Evolutionary conservation across 169 alveolate species (phyloP).

Genomic region (Besnoitia besnoiti): DNA sequence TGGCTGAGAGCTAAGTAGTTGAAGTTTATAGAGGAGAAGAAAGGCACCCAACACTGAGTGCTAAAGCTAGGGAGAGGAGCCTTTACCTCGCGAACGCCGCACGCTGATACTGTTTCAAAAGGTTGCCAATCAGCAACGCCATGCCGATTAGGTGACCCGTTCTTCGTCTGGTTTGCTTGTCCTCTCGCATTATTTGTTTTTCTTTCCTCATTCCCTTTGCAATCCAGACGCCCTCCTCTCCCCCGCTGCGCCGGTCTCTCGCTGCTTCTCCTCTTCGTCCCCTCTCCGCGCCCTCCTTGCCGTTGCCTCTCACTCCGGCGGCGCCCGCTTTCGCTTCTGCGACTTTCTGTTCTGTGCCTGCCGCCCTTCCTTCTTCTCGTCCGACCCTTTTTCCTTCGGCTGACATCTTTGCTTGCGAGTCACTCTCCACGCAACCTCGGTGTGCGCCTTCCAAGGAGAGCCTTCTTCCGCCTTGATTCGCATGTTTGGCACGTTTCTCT

Average conservation of each 20-base stretch:
- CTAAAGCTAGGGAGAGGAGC: no score
- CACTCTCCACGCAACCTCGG: no score
- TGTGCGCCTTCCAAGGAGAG: no score
- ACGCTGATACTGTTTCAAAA: background rate
- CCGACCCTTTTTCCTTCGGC: background rate
- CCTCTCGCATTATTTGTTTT: background rate
- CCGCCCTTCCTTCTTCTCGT: background rate
- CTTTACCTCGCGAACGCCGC: background rate
- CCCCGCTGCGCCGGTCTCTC: no score
- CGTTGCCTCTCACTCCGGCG: background rate
- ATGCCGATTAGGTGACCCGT: background rate
- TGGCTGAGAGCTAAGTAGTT: no score
- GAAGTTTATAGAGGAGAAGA: no score
- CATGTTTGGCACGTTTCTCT: background rate
- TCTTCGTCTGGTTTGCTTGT: background rate
- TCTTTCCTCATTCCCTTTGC: no score
- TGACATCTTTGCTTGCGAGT: background rate
- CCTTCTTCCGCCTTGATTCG: background rate
- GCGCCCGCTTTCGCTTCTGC: no score
- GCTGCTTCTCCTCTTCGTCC: background rate
- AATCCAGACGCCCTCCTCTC: no score
- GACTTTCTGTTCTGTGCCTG: slow-evolving; percentile 20
- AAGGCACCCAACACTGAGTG: no score
- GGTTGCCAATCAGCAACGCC: background rate
- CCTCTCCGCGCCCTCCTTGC: background rate